phyloP scores from a whole-genome alignment of 2,329 filamentous ascomycete genomes.

The Cordyceps farinosa region DNA sequence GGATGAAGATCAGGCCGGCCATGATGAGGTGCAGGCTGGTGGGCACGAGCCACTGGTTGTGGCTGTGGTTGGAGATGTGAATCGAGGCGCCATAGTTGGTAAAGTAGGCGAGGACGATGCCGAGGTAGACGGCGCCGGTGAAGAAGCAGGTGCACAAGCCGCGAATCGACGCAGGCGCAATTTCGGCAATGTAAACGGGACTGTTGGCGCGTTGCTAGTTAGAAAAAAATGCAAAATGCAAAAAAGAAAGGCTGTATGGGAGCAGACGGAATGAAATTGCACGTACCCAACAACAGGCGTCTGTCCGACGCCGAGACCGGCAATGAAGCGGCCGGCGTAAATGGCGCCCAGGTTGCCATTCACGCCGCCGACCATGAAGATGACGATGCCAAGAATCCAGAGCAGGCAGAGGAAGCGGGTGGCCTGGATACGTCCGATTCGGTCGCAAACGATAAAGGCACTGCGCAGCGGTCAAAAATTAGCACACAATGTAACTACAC shows the following conservation, averaged over 20 bases:
- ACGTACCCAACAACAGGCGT: slow-evolving; percentile 59
- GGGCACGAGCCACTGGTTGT: slow-evolving; percentile 60
- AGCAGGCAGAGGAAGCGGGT: slow-evolving; percentile 54
- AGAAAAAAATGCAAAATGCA: not conserved
- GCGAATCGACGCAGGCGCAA: slow-evolving; percentile 64
- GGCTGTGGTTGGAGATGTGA: slow-evolving; percentile 44
- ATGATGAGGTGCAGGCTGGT: slow-evolving; percentile 77
- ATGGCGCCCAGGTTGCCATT: slow-evolving; percentile 54
- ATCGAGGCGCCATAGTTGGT: slow-evolving; percentile 60
- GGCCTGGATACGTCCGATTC: slow-evolving; percentile 60
- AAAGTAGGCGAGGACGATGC: slow-evolving; percentile 77
- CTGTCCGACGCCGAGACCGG: slow-evolving; percentile 62
- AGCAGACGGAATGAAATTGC: not conserved
- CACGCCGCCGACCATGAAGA: slow-evolving; percentile 52
- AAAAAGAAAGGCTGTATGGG: too few relatives aligned
- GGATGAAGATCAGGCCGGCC: slow-evolving; percentile 64
- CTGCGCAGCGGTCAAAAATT: slow-evolving; percentile 30
- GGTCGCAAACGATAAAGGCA: slow-evolving; percentile 56
- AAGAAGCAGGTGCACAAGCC: slow-evolving; percentile 66
- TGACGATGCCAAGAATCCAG: slow-evolving; percentile 56
- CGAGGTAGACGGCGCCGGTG: slow-evolving; percentile 62
- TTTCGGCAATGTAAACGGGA: slow-evolving; percentile 70
- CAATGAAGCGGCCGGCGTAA: slow-evolving; percentile 64
- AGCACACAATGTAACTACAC: not conserved
- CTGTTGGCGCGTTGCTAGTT: slow-evolving; percentile 19